Evolutionary conservation across 495 filamentous ascomycete genomes (phyloP).

Genomic region (Penicillium dipodomyicola): DNA sequence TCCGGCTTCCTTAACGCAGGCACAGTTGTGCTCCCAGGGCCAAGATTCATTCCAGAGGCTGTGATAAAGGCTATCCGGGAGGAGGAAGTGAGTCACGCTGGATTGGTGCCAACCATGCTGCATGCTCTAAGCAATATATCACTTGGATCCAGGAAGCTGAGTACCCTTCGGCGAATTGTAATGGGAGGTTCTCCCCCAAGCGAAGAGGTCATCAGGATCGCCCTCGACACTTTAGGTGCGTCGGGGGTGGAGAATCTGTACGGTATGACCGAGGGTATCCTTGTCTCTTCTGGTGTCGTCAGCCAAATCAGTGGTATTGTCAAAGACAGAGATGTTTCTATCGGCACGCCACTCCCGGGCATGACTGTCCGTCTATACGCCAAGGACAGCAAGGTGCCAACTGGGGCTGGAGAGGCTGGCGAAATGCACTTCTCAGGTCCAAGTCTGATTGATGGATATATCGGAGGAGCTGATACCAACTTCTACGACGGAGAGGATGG

Average conservation of each 20-base stretch:
- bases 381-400: not conserved
- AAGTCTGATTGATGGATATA: slow-evolving; percentile 31
- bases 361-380: slow-evolving; percentile 29
- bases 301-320: slow-evolving; percentile 9
- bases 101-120: slow-evolving; percentile 39
- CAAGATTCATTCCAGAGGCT: slow-evolving; percentile 31
- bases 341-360: slow-evolving; percentile 33
- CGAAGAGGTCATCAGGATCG: slow-evolving; percentile 28
- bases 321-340: slow-evolving; percentile 18
- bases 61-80: slow-evolving; percentile 29
- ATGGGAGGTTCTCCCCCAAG: slow-evolving; percentile 32
- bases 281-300: slow-evolving; percentile 25
- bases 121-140: slow-evolving; percentile 17
- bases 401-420: slow-evolving; percentile 23
- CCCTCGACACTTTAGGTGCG: slow-evolving; percentile 27
- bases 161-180: slow-evolving; percentile 27
- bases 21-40: slow-evolving; percentile 30
- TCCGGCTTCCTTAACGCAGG: slow-evolving; percentile 28
- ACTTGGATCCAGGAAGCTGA: slow-evolving; percentile 16
- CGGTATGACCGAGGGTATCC: slow-evolving; percentile 45
- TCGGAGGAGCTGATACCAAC: slow-evolving; percentile 18
- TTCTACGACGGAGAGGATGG: slow-evolving; percentile 37
- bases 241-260: slow-evolving; percentile 33
- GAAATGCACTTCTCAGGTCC: slow-evolving; percentile 41
- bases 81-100: slow-evolving; percentile 31